These are phyloP conservation scores for Cladophialophora chaetospira DNA, from an alignment of 2,329 filamentous ascomycete genomes.

Conservation along the genomic window DNA sequence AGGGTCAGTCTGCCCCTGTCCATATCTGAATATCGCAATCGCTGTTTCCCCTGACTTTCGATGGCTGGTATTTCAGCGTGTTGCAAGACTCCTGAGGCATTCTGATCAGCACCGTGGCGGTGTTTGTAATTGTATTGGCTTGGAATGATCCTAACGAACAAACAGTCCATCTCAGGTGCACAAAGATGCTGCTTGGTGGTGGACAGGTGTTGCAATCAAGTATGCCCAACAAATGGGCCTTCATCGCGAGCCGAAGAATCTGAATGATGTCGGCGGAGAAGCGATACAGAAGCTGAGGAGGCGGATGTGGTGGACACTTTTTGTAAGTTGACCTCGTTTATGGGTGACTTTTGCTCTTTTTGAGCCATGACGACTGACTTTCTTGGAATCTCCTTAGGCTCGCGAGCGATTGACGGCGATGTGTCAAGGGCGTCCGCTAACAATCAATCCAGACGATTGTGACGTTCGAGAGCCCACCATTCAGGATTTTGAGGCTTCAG, in stretches of 20 bases:
- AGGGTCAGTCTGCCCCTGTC: background rate
- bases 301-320: conserved; percentile 49
- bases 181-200: conserved; percentile 50
- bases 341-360: background rate
- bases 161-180: conserved; percentile 42
- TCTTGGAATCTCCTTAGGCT: conserved; percentile 23
- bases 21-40: background rate
- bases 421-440: conserved; percentile 48
- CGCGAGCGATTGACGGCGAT: conserved; percentile 46
- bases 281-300: conserved; percentile 38
- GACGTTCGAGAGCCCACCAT: conserved; percentile 43
- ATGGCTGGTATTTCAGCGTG: too few relatives aligned
- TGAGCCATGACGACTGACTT: background rate
- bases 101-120: too few relatives aligned
- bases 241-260: conserved; percentile 42
- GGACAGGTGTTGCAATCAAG: conserved; percentile 48
- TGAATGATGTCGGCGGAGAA: conserved; percentile 28
- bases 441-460: conserved; percentile 48
- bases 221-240: conserved; percentile 50
- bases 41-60: background rate
- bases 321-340: conserved; percentile 29
- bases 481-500: conserved; percentile 42
- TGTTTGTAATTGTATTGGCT: too few relatives aligned
- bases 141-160: too few relatives aligned
- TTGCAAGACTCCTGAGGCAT: too few relatives aligned